A percentile compares a stretch with the other conserved stretches of the same genome.
These are phyloP conservation scores for Prunus mira DNA, from an alignment of 306 rosid genomes.

Conservation along the genomic window DNA sequence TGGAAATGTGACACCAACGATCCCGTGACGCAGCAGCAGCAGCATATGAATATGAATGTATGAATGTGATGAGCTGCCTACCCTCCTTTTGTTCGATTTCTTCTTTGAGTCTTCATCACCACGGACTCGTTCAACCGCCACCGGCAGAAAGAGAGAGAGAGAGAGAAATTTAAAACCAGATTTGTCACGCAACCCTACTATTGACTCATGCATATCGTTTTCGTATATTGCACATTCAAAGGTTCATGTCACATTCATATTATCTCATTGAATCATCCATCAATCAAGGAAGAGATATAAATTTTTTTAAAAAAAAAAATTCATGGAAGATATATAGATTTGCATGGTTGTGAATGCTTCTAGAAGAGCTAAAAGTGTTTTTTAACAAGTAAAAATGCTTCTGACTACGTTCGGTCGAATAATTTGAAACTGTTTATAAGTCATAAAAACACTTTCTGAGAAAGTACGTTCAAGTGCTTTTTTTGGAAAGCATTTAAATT, in stretches of 20 bases:
- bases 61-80: background rate
- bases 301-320: too few relatives aligned
- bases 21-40: constrained; percentile 22
- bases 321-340: background rate
- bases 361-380: too few relatives aligned
- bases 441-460: too few relatives aligned
- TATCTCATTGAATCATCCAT: background rate
- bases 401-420: too few relatives aligned
- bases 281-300: background rate
- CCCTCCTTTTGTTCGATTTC: background rate
- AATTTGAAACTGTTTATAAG: too few relatives aligned
- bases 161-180: background rate
- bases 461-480: too few relatives aligned
- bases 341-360: too few relatives aligned
- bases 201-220: background rate
- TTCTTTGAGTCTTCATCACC: background rate
- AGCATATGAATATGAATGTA: too few relatives aligned
- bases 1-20: constrained; percentile 26
- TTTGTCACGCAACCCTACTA: background rate
- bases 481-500: too few relatives aligned
- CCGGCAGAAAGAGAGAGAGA: background rate
- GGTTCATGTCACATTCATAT: background rate
- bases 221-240: background rate
- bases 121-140: background rate
- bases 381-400: too few relatives aligned